A percentile compares a stretch with the other conserved stretches of the same genome.
Evolutionary conservation across 768 basidiomycete species (phyloP).

Genomic region (Leccinum uliginosum): DNA sequence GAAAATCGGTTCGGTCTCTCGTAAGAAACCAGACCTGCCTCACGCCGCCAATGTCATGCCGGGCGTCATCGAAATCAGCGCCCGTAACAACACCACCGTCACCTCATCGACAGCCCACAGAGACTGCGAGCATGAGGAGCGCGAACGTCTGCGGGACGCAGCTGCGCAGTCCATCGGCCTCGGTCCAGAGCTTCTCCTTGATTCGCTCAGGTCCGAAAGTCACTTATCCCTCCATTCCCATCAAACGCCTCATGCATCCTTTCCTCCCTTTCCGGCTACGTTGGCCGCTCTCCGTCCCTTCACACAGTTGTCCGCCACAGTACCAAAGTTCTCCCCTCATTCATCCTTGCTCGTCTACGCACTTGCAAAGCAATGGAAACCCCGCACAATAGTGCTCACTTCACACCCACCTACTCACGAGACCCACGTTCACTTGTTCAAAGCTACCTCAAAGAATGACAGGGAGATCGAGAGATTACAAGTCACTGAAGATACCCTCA

Average conservation of each 20-base stretch:
- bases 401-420: constrained; percentile 34
- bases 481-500: constrained; percentile 73
- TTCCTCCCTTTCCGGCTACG: constrained; percentile 64
- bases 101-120: constrained; percentile 15
- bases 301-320: constrained; percentile 44
- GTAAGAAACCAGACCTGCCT: constrained; percentile 35
- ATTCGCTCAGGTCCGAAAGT: constrained; percentile 22
- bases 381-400: constrained; percentile 57
- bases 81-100: constrained; percentile 28
- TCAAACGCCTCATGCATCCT: constrained; percentile 1
- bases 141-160: constrained; percentile 67
- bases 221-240: constrained; percentile 17
- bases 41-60: constrained; percentile 47
- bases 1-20: constrained; percentile 38
- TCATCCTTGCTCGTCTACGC: constrained; percentile 69
- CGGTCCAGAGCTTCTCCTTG: constrained; percentile 46
- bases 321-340: constrained; percentile 69
- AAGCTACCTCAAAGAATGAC: constrained; percentile 52
- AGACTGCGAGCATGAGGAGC: constrained; percentile 67
- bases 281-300: constrained; percentile 48
- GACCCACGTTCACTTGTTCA: constrained; percentile 71
- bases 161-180: constrained; percentile 78
- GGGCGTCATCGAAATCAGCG: constrained; percentile 71
- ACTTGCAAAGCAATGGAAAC: constrained; percentile 70
- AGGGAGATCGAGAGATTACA: constrained; percentile 70